Evolutionary conservation across 2,329 filamentous ascomycete species (phyloP), one percentile per base, ranked within the genome.

Genomic region (Exophiala calicioides): DNA sequence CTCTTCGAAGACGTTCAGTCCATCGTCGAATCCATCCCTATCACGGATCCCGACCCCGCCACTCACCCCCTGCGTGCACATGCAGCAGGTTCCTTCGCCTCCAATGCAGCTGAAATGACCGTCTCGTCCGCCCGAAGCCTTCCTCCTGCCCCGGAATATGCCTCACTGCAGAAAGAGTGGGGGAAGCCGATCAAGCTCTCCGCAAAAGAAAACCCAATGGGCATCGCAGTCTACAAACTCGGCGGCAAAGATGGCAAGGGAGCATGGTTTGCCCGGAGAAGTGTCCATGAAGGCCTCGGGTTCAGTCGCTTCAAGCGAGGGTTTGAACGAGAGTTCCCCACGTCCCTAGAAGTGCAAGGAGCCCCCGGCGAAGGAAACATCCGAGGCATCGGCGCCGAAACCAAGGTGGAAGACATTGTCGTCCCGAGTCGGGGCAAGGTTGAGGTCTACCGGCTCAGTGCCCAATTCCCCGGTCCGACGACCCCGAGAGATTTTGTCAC

Each of bases 401-500:
- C 77, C 61, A 77, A 79, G 52, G 72, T 95, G 8, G 89, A 88
- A 65, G 76, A 80, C 43, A 71, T 77, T 32, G 71, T 72, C 6
- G 74, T 82, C 5, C 48, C 56, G 38, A 53, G 53, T 19, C 47
- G 44, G 18, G 64, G 62, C 1, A 52, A 53, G 26, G 40, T 65
- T 12, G 57, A 64, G 82, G 88, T 95, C 3, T 95, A 88, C 61
- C 84, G 91, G 62, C 77, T 95, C 1, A 91, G 88, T 16, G 90
- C 90, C 2, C 86, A 93, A 63, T 96, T 96, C 58, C 90, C 90
- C 0, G 88, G 88, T 0, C 91, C 91, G 3, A 93, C 88, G 0
- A 82, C 90, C 2, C 86, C 91, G 1, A 76, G 91, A 66, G 91
- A 96, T 62, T 96, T 96, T 65, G 81, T 95, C 40, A 86, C 87